phyloP scores from a whole-genome alignment of 148 eudicot genomes.

The Silene uniflora region DNA sequence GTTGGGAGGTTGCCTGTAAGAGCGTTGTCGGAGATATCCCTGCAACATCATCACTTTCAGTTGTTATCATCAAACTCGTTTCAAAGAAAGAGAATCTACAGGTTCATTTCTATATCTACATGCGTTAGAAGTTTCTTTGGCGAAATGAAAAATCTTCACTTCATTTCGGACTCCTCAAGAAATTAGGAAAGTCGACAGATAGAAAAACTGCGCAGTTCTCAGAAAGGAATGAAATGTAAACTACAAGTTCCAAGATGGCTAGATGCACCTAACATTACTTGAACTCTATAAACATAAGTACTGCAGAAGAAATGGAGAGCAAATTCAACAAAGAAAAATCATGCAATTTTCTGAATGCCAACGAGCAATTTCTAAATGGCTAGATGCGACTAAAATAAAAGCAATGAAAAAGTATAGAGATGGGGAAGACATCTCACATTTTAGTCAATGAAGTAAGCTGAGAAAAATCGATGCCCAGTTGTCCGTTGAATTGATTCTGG shows the following conservation, averaged over 20 bases:
- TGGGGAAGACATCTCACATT: constrained; percentile 47
- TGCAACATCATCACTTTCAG: constrained; percentile 28
- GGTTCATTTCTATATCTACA: neutral
- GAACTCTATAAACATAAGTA: neutral
- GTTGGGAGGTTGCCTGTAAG: constrained; percentile 68
- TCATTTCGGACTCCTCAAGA: too few species aligned
- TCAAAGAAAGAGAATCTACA: neutral
- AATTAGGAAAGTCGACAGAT: neutral
- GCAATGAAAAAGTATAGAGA: neutral
- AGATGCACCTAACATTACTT: constrained; percentile 4
- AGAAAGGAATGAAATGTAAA: neutral
- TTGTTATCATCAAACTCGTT: neutral
- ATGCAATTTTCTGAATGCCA: neutral
- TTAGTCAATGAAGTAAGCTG: constrained; percentile 58
- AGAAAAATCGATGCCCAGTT: constrained; percentile 50
- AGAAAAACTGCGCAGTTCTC: neutral
- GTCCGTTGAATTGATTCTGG: constrained; percentile 72
- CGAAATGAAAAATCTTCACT: neutral
- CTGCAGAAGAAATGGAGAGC: neutral
- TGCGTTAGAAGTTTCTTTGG: neutral
- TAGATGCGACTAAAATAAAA: constrained; percentile 11
- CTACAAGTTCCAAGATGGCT: neutral
- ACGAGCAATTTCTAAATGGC: neutral
- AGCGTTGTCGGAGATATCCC: constrained; percentile 72
- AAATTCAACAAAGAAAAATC: neutral